Percentiles rank a stretch among this genome's conserved stretches.
Evolutionary conservation across 129 eudicot genomes (phyloP).

Genomic region (Saussurea involucrata): DNA sequence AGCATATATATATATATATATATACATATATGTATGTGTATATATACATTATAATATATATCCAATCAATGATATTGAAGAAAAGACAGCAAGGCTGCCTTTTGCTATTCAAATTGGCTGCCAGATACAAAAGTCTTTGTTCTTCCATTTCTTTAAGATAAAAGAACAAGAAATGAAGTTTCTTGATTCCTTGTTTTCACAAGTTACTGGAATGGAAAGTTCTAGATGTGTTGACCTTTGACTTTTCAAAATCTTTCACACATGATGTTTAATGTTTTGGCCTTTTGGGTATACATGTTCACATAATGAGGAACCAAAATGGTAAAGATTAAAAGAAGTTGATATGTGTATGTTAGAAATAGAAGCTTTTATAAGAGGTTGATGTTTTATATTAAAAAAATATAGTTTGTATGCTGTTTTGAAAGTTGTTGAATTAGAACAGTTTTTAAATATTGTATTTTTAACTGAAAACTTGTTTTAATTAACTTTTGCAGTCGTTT

Average conservation of each 20-base stretch:
- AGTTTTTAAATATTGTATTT: too few relatives aligned
- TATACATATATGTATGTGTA: too few relatives aligned
- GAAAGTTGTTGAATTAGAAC: too few relatives aligned
- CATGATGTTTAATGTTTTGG: too few relatives aligned
- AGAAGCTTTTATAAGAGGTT: too few relatives aligned
- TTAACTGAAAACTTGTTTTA: too few relatives aligned
- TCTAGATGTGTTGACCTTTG: constrained; percentile 7
- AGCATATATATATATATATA: not conserved
- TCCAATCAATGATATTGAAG: not conserved
- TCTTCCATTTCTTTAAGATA: not conserved
- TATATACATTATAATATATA: not conserved
- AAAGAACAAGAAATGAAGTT: not conserved
- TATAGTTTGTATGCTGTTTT: too few relatives aligned
- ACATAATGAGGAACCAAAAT: not conserved
- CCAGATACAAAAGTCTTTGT: not conserved
- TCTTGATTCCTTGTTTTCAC: not conserved
- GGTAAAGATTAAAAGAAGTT: not conserved
- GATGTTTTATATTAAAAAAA: too few relatives aligned
- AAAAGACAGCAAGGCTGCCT: constrained; percentile 1
- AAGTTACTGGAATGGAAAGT: not conserved
- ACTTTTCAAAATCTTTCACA: not conserved
- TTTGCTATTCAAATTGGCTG: constrained; percentile 13
- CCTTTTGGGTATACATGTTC: not conserved
- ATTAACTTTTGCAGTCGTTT: too few relatives aligned
- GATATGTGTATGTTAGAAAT: too few relatives aligned